phyloP scores from a whole-genome alignment of 2,329 filamentous ascomycete species.

The Pleomassaria siparia region DNA sequence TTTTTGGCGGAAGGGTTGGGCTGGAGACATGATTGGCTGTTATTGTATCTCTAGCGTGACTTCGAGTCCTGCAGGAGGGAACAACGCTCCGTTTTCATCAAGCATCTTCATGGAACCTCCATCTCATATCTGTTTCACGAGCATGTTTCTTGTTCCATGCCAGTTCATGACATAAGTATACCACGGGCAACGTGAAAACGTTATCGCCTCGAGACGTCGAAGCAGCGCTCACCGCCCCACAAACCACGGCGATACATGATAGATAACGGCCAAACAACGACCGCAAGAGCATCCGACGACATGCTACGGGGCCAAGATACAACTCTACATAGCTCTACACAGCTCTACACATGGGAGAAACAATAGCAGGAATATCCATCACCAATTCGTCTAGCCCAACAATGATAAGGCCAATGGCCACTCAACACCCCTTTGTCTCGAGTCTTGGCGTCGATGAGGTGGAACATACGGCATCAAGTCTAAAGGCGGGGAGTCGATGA shows the following conservation, averaged over 20 bases:
- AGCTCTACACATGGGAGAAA: neutral
- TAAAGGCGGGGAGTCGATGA: neutral
- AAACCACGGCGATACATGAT: neutral
- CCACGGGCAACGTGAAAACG: neutral
- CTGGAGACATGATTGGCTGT: neutral
- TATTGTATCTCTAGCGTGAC: neutral
- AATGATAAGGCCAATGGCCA: slow-evolving; percentile 5
- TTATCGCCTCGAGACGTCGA: neutral
- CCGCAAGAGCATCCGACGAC: neutral
- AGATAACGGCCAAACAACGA: too few species aligned
- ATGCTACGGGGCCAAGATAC: neutral
- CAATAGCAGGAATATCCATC: slow-evolving; percentile 1
- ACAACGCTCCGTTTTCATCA: neutral
- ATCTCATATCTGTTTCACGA: neutral
- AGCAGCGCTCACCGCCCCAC: neutral
- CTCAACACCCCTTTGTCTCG: slow-evolving; percentile 10
- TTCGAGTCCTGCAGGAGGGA: neutral
- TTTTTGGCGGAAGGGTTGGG: too few species aligned
- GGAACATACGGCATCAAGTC: neutral
- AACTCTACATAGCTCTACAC: neutral
- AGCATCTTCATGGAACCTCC: neutral
- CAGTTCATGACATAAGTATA: neutral
- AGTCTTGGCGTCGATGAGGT: slow-evolving; percentile 23
- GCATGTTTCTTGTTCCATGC: neutral
- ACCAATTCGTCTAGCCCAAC: neutral